phyloP scores from a whole-genome alignment of 1,284 basidiomycete genomes.

The Exsudoporus floridanus region DNA sequence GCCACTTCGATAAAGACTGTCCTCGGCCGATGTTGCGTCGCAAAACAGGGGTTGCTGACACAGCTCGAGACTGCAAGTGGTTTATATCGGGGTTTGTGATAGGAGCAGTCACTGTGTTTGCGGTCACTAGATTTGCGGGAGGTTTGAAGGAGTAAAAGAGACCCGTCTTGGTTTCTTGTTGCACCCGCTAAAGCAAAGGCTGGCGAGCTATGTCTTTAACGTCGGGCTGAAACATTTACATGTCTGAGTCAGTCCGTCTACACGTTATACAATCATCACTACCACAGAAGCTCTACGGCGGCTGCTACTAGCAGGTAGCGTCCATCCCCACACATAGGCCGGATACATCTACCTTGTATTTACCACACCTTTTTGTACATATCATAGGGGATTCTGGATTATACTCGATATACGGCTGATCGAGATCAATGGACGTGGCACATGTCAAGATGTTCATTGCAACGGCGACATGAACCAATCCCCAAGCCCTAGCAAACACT shows the following conservation, averaged over 20 bases:
- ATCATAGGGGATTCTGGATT: background rate
- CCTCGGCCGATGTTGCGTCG: conserved; percentile 12
- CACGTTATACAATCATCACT: too few species aligned
- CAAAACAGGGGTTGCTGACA: background rate
- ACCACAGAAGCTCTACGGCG: too few species aligned
- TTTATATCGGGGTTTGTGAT: conserved; percentile 22
- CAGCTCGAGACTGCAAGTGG: conserved; percentile 1
- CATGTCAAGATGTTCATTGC: background rate
- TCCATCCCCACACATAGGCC: too few species aligned
- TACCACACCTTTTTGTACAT: background rate
- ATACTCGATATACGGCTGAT: too few species aligned
- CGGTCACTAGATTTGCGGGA: background rate
- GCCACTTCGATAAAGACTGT: conserved; percentile 17
- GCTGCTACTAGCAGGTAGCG: too few species aligned
- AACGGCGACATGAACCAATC: background rate
- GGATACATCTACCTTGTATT: too few species aligned
- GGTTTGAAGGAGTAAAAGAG: conserved; percentile 6
- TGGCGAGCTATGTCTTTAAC: background rate
- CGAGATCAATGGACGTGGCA: background rate
- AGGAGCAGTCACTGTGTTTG: conserved; percentile 7
- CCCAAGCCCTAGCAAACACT: too few species aligned
- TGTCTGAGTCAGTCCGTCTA: too few species aligned
- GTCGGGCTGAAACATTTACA: too few species aligned
- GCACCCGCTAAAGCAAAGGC: too few species aligned
- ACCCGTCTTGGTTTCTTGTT: background rate